Percentiles rank a stretch among this genome's conserved stretches.
Conservation (phyloP, 345 rosid genomes). For the Eucalyptus melliodora region DNA sequence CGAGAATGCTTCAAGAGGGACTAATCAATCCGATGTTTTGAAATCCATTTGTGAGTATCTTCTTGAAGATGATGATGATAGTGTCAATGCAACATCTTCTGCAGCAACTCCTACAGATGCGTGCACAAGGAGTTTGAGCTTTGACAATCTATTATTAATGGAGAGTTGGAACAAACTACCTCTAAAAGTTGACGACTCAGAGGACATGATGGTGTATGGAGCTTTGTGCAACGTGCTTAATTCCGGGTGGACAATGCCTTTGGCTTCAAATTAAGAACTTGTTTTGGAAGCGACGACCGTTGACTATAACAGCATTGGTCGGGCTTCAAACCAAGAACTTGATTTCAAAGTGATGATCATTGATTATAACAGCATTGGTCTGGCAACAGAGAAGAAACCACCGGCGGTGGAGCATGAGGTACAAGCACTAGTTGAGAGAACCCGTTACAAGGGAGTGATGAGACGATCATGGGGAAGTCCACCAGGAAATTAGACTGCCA, state of each 20-base stretch:
- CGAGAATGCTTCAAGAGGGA: not conserved
- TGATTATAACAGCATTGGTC: not conserved
- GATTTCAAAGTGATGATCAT: not conserved
- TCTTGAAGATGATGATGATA: no score
- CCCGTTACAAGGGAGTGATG: conserved; percentile 30
- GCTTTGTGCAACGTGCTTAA: no score
- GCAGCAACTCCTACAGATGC: not conserved
- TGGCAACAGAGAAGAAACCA: not conserved
- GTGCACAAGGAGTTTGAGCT: conserved; percentile 10
- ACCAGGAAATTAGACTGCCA: no score
- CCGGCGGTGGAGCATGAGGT: not conserved
- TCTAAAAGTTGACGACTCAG: conserved; percentile 7
- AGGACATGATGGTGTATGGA: conserved; percentile 2
- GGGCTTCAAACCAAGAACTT: not conserved
- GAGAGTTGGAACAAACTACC: conserved; percentile 28
- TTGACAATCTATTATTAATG: conserved; percentile 5
- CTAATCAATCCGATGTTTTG: not conserved
- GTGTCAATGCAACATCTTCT: no score
- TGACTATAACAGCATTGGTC: not conserved
- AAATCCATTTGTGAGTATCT: not conserved
- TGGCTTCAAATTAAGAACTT: not conserved
- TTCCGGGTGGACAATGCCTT: conserved; percentile 9
- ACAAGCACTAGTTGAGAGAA: not conserved
- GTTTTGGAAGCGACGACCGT: not conserved
- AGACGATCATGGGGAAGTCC: conserved; percentile 35